Percentiles rank a stretch among this genome's conserved stretches.
phyloP scores from a whole-genome alignment of 495 filamentous ascomycete species.

The Aspergillus egyptiacus region DNA sequence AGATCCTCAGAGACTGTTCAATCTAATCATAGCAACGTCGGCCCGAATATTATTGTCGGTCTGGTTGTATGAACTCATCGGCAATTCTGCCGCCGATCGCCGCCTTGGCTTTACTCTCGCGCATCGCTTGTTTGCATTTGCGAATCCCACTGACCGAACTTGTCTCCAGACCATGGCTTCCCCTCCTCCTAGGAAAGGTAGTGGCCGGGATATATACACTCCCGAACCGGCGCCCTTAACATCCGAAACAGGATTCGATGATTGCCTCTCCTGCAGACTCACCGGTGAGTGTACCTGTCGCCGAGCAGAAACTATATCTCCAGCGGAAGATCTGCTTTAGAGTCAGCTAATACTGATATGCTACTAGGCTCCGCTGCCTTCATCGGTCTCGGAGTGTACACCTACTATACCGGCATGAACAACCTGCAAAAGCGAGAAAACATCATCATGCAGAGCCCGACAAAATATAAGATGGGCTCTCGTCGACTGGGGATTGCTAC shows the following conservation, averaged over 20 bases:
- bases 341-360: neutral
- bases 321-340: neutral
- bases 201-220: constrained; percentile 23
- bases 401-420: constrained; percentile 70
- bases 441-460: constrained; percentile 61
- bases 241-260: constrained; percentile 58
- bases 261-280: constrained; percentile 64
- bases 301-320: neutral
- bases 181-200: constrained; percentile 17
- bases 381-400: constrained; percentile 83
- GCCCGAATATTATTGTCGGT: neutral
- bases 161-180: constrained; percentile 1
- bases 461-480: constrained; percentile 71
- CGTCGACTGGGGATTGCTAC: constrained; percentile 62
- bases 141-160: neutral
- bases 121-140: neutral
- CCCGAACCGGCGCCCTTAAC: constrained; percentile 46
- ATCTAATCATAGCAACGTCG: neutral
- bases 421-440: constrained; percentile 67
- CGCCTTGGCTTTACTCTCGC: constrained; percentile 25
- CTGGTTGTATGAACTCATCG: constrained; percentile 17
- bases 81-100: constrained; percentile 33
- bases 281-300: constrained; percentile 48
- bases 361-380: constrained; percentile 79
- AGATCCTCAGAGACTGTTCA: neutral